Evolutionary conservation across 2,329 filamentous ascomycete species (phyloP).

Genomic region (Colletotrichum brevisporum): DNA sequence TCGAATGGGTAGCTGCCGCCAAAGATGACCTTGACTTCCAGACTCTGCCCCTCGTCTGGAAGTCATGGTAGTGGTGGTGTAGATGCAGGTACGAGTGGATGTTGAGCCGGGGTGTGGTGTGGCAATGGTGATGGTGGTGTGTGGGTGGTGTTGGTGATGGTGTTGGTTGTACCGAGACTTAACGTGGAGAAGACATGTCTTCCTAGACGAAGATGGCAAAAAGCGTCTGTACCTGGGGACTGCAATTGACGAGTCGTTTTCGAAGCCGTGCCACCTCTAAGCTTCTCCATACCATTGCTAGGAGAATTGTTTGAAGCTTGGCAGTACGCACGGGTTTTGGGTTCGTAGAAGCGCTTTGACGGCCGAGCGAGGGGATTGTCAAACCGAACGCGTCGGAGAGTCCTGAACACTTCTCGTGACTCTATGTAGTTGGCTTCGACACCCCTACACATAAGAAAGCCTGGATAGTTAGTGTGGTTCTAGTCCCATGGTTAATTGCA

Average conservation of each 20-base stretch:
- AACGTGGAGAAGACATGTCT: slow-evolving; percentile 33
- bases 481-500: not conserved
- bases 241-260: slow-evolving; percentile 20
- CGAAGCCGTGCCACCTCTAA: slow-evolving; percentile 11
- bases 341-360: slow-evolving; percentile 36
- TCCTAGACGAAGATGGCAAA: slow-evolving; percentile 28
- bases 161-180: slow-evolving; percentile 22
- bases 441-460: not conserved
- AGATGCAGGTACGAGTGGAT: not conserved
- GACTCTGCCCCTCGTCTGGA: slow-evolving; percentile 9
- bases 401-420: slow-evolving; percentile 1
- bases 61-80: slow-evolving; percentile 9
- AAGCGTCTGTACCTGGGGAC: slow-evolving; percentile 11
- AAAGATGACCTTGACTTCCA: not conserved
- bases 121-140: slow-evolving; percentile 1
- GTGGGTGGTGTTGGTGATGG: not conserved
- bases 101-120: slow-evolving; percentile 11
- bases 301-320: slow-evolving; percentile 32
- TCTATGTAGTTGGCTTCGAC: slow-evolving; percentile 6
- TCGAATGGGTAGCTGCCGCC: not conserved
- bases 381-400: slow-evolving; percentile 38
- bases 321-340: slow-evolving; percentile 30
- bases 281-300: slow-evolving; percentile 3
- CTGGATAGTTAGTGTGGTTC: not conserved
- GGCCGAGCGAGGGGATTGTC: slow-evolving; percentile 21